Evolutionary conservation across 371 early-diverging fungal species (phyloP), one percentile per base, ranked within the genome.

Genomic region (Synchytrium microbalum): DNA sequence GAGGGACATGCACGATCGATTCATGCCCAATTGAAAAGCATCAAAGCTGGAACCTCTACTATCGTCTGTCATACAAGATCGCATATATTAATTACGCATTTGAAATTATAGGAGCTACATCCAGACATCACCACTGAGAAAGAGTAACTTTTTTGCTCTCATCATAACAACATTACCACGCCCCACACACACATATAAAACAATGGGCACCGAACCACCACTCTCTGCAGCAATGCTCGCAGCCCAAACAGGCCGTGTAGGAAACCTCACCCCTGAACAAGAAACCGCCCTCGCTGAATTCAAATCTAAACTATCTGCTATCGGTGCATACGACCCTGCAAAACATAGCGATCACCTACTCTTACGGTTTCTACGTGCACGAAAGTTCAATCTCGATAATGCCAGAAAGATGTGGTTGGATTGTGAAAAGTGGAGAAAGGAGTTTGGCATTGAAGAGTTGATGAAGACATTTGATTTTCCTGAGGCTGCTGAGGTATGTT

Each of bases 361-460:
- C 54, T 77, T 86, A 28, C 85, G 89, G 13, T 88, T 88, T 74
- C 72, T 88, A 61, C 78, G 89, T 16, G 89, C 89, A 23, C 76
- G 89, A 54, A 81, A 84, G 69, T 88, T 87, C 75, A 69, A 83
- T 58, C 56, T 88, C 33, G 68, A 67, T 14, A 67, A 68, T 46
- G 64, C 87, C 59, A 79, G 81, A 71, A 79, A 82, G 67, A 88
- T 88, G 89, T 84, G 81, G 68, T 67, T 67, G 30, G 82, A 83
- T 57, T 86, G 75, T 72, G 75, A 82, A 60, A 74, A 72, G 31
- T 88, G 89, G 89, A 66, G 87, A 13, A 76, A 75, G 65, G 81
- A 84, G 62, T 76, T 61, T 53, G 73, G 72, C 26, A 63, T 67
- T 13, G 72, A 75, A 60, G 64, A 64, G 19, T 67, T 77, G 54